Evolutionary conservation across 2,329 filamentous ascomycete genomes (phyloP).

Genomic region (Sporothrix euskadiensis): DNA sequence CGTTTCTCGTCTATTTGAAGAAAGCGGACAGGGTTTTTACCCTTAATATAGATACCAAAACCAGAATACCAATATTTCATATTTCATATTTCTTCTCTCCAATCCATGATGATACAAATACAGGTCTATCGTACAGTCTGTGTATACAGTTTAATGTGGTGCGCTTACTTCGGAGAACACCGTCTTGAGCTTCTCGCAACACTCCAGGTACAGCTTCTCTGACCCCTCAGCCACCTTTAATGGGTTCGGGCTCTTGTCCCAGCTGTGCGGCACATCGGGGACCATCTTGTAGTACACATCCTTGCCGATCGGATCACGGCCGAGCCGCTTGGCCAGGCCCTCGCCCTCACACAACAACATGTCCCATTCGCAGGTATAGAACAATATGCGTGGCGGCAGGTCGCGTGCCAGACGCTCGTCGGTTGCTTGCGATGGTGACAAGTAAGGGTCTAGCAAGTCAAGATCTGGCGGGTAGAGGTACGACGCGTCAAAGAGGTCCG

Average conservation of each 20-base stretch:
- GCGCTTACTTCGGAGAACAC: not conserved
- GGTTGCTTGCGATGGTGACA: constrained; percentile 60
- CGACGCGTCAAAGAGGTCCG: constrained; percentile 63
- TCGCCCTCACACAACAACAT: constrained; percentile 39
- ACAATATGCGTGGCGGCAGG: constrained; percentile 55
- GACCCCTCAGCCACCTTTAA: constrained; percentile 53
- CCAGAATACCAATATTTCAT: not conserved
- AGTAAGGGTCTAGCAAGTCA: constrained; percentile 53
- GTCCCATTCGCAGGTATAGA: constrained; percentile 59
- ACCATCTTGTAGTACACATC: constrained; percentile 60
- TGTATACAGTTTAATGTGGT: not conserved
- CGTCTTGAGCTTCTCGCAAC: constrained; percentile 41
- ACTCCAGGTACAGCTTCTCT: constrained; percentile 56
- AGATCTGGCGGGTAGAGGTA: constrained; percentile 58
- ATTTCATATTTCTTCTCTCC: not conserved
- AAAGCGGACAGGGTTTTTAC: not conserved
- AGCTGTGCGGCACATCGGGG: constrained; percentile 60
- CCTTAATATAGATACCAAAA: not conserved
- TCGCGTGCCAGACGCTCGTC: constrained; percentile 50
- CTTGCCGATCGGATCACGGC: constrained; percentile 55
- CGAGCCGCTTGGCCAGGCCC: constrained; percentile 32
- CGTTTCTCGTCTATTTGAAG: not conserved
- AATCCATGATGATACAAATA: not conserved
- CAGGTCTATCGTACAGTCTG: not conserved
- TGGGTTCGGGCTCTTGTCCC: constrained; percentile 67